phyloP scores from a whole-genome alignment of 768 basidiomycete species.

The Tulasnella calospora region DNA sequence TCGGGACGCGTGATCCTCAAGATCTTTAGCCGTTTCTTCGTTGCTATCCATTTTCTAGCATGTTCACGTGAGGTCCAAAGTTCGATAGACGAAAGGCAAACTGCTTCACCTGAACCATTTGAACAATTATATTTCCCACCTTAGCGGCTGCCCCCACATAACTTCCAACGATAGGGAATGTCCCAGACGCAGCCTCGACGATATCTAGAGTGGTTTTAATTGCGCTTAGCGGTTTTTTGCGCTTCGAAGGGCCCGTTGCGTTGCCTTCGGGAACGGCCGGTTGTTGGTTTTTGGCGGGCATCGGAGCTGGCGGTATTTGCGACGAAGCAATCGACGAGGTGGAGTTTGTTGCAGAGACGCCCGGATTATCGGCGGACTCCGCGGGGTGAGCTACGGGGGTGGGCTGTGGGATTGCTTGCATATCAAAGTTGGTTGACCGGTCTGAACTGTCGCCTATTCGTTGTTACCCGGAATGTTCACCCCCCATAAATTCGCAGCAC shows the following conservation, averaged over 20 bases:
- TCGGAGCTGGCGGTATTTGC: not conserved
- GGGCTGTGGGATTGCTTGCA: not conserved
- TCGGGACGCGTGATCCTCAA: not conserved
- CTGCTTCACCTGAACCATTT: not conserved
- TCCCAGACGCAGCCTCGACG: not conserved
- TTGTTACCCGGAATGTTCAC: too few species aligned
- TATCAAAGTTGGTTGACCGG: not conserved
- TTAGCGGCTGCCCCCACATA: not conserved
- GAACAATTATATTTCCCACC: not conserved
- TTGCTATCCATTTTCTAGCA: not conserved
- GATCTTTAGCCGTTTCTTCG: not conserved
- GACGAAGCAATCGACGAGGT: not conserved
- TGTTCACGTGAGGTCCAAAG: not conserved
- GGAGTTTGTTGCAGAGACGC: not conserved
- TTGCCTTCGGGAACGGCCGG: not conserved
- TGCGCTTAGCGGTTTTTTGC: not conserved
- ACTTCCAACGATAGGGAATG: not conserved
- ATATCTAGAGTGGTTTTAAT: not conserved
- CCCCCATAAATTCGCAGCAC: too few species aligned
- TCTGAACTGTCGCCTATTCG: too few species aligned
- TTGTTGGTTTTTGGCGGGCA: not conserved
- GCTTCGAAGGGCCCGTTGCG: not conserved
- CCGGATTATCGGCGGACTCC: not conserved
- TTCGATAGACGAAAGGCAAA: not conserved
- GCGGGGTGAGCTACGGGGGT: not conserved